Evolutionary conservation across 768 basidiomycete genomes (phyloP), one percentile per base, ranked within the genome.

Genomic region (Trametes coccinea): DNA sequence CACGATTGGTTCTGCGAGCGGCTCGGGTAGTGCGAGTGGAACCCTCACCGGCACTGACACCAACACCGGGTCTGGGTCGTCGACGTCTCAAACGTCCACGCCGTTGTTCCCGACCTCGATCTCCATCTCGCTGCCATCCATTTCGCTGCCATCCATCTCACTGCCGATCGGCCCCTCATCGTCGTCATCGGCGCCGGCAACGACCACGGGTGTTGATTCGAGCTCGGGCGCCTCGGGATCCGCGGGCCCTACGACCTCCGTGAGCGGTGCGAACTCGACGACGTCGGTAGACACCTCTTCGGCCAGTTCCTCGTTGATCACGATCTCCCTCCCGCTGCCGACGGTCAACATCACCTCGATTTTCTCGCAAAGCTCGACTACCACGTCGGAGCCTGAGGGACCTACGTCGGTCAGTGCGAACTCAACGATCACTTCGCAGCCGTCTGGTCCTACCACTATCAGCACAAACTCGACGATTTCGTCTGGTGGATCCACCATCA

Each of bases 111-210:
- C 29, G 16, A 5, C 30, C 14, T 55, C 53, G 30, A 4, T 49
- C 14, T 39, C 37, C 22, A 22, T 53, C 43, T 13, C 55, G 11
- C 22, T 44, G 29, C 53, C 43, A 13, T 27, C 51, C 34, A 39
- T 53, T n/a, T 53, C 54, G 54, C 33, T 56, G 8, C 44, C 54
- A 45, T 8, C 55, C 44, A 14, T 56, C 44, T 49, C 73, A 22
- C 22, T 22, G 22, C 22, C 22, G 22, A 22, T 22, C 22, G 22
- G 22, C 72, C 74, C 52, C 73, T 74, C 55, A 10, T 10, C 7
- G n/a, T n/a, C 41, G 7, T 43, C 41, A 8, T 43, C 41, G 13
- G 41, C n/a, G 5, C 41, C 41, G 5, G 34, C 11, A 14, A 43
- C 41, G 41, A 43, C 41, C n/a, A 43, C 41, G 5, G 41, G 14